Percentiles rank a stretch among this genome's conserved stretches.
These are phyloP conservation scores for Plasmodium gonderi DNA, from an alignment of 169 alveolate species.

Conservation along the genomic window DNA sequence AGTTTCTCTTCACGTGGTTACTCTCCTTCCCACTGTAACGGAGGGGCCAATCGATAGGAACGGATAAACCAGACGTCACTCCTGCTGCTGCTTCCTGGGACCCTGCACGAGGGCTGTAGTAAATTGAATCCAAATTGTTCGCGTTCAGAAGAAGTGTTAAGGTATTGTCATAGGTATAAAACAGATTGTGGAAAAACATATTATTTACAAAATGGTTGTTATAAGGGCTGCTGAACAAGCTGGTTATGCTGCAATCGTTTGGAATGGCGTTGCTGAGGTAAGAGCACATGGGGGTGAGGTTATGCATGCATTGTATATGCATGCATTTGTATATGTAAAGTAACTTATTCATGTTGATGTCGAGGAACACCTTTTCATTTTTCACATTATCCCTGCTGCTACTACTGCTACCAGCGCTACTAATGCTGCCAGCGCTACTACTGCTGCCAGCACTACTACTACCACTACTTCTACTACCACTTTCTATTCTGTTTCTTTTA, in stretches of 20 bases:
- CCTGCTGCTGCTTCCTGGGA: not conserved
- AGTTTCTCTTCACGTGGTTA: too few relatives aligned
- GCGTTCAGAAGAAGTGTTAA: constrained; percentile 32
- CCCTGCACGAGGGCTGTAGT: not conserved
- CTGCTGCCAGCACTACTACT: not conserved
- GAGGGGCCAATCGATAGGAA: too few relatives aligned
- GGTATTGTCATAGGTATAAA: constrained; percentile 44
- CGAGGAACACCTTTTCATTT: constrained; percentile 15
- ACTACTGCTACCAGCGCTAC: too few relatives aligned
- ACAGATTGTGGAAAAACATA: constrained; percentile 51
- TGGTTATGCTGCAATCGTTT: constrained; percentile 48
- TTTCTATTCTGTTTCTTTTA: not conserved
- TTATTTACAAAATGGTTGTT: constrained; percentile 53
- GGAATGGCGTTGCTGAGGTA: constrained; percentile 27
- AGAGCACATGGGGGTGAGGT: constrained; percentile 43
- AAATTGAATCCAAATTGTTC: constrained; percentile 8
- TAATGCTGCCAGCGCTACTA: too few relatives aligned
- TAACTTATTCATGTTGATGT: constrained; percentile 48
- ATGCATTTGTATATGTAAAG: constrained; percentile 66
- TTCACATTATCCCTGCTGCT: not conserved
- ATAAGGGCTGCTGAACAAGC: constrained; percentile 24
- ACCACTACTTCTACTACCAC: not conserved
- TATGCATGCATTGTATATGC: constrained; percentile 74
- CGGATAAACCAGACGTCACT: too few relatives aligned
- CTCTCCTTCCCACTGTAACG: too few relatives aligned